Conservation (phyloP, 1,284 basidiomycete genomes). For the Ganoderma resinaceum region DNA sequence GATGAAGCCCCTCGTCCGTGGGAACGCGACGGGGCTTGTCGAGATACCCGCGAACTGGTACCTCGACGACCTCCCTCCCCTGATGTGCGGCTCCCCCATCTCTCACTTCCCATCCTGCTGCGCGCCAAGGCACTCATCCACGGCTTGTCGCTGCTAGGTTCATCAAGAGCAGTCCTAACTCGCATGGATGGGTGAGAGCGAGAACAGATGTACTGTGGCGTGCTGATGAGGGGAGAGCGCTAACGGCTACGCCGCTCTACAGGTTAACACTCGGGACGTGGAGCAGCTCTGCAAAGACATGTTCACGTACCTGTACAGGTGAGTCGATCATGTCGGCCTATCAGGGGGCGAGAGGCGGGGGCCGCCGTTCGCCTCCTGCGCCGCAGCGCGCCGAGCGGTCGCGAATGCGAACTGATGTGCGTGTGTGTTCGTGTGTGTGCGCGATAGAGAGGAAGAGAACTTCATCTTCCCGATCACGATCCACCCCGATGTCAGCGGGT, state of each 20-base stretch:
- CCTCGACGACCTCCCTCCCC: constrained; percentile 72
- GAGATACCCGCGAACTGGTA: constrained; percentile 82
- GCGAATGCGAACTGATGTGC: not conserved
- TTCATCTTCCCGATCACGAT: constrained; percentile 82
- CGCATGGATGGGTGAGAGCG: constrained; percentile 69
- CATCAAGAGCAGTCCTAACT: constrained; percentile 70
- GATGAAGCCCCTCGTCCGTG: constrained; percentile 79
- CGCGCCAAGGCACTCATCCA: not conserved
- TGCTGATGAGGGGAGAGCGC: not conserved
- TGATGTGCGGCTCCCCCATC: constrained; percentile 52
- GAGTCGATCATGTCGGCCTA: not conserved
- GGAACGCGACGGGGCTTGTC: constrained; percentile 72
- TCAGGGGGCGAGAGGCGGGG: not conserved
- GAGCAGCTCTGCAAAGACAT: constrained; percentile 81
- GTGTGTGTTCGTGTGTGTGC: not conserved
- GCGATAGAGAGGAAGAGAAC: constrained; percentile 65
- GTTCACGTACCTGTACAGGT: constrained; percentile 74
- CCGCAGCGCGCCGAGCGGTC: not conserved
- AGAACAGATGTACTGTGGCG: not conserved
- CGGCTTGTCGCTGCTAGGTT: constrained; percentile 57
- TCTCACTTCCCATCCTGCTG: not conserved
- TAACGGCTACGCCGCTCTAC: not conserved
- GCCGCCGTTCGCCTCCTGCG: not conserved
- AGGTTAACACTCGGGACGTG: constrained; percentile 72
- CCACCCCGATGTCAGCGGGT: constrained; percentile 77